phyloP scores from a whole-genome alignment of 345 rosid genomes.

The Chamaenerion angustifolium region DNA sequence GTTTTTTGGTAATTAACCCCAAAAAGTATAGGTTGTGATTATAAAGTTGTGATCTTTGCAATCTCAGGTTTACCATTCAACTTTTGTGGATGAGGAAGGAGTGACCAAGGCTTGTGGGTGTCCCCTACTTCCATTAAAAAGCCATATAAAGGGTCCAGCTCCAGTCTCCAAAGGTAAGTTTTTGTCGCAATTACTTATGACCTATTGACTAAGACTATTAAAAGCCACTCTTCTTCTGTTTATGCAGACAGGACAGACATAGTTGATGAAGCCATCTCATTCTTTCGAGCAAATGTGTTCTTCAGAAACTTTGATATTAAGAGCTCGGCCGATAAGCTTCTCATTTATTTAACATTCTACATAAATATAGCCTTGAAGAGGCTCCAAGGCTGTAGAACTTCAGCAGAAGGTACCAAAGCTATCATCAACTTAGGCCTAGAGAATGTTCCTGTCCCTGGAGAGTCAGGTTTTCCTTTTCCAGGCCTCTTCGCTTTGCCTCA shows the following conservation, averaged over 20 bases:
- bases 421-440: conserved; percentile 90
- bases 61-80: conserved; percentile 83
- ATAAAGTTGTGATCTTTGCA: neutral
- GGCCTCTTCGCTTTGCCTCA: conserved; percentile 69
- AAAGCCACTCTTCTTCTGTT: too few relatives aligned
- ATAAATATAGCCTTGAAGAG: conserved; percentile 86
- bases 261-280: conserved; percentile 86
- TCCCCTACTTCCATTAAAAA: conserved; percentile 84
- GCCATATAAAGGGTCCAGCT: conserved; percentile 96
- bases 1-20: too few relatives aligned
- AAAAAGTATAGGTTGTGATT: too few relatives aligned
- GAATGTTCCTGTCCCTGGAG: conserved; percentile 89
- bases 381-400: conserved; percentile 87
- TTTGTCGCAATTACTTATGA: too few relatives aligned
- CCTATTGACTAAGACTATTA: too few relatives aligned
- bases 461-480: conserved; percentile 77
- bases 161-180: conserved; percentile 65
- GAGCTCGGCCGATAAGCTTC: conserved; percentile 89
- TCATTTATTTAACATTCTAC: conserved; percentile 82
- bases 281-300: conserved; percentile 90
- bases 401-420: conserved; percentile 95
- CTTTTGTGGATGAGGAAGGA: conserved; percentile 85
- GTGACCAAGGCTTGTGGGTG: conserved; percentile 77
- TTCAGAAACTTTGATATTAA: conserved; percentile 86
- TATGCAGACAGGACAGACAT: conserved; percentile 66